These are phyloP conservation scores for Neoarthrinium moseri DNA, from an alignment of 2,329 filamentous ascomycete genomes.

Conservation along the genomic window DNA sequence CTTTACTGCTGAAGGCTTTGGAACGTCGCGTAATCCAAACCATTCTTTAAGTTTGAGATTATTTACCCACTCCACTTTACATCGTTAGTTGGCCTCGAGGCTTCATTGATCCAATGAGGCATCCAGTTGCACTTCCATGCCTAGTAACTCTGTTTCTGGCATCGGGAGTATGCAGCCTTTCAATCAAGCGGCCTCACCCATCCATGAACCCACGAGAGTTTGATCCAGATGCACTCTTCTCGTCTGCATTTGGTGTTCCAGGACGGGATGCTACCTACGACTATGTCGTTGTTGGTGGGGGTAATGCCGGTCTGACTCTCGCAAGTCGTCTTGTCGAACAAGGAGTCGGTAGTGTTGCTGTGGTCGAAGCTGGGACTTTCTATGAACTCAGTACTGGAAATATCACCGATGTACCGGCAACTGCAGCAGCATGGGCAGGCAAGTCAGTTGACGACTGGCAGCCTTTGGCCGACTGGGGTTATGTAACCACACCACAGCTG, in stretches of 20 bases:
- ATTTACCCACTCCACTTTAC: too few relatives aligned
- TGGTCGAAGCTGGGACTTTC: conserved; percentile 12
- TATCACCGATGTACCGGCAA: background rate
- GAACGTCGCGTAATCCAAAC: too few relatives aligned
- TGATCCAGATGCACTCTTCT: too few relatives aligned
- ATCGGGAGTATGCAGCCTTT: too few relatives aligned
- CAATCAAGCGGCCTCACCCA: too few relatives aligned
- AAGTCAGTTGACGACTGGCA: conserved; percentile 15
- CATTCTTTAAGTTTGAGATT: too few relatives aligned
- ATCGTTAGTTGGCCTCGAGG: too few relatives aligned
- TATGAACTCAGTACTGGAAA: conserved; percentile 11
- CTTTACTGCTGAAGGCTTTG: too few relatives aligned
- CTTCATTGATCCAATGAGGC: too few relatives aligned
- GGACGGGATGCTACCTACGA: conserved; percentile 8
- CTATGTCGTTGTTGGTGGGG: conserved; percentile 13
- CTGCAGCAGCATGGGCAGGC: conserved; percentile 14
- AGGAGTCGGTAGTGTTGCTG: conserved; percentile 9
- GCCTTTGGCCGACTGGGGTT: conserved; percentile 29
- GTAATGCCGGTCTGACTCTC: conserved; percentile 10
- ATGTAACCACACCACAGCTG: conserved; percentile 19
- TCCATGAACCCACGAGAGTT: too few relatives aligned
- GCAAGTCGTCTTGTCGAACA: conserved; percentile 7
- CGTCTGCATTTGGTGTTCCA: background rate
- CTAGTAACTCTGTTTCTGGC: too few relatives aligned
- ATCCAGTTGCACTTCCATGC: too few relatives aligned